phyloP scores from a whole-genome alignment of 495 filamentous ascomycete genomes.

The Achaetomiella virescens region DNA sequence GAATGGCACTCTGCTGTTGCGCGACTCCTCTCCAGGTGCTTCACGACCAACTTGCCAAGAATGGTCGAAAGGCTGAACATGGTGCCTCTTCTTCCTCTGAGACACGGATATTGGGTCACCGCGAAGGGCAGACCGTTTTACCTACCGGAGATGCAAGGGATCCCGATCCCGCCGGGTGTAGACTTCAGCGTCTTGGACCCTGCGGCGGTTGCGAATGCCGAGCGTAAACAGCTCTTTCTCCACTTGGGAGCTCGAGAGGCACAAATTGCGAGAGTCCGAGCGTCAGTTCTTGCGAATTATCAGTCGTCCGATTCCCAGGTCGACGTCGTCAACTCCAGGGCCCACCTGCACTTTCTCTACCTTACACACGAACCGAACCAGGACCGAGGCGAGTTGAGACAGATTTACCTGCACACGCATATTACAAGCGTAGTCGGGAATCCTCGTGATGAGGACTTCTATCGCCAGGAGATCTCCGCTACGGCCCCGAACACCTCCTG shows the following conservation, averaged over 20 bases:
- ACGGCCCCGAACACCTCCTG: not conserved
- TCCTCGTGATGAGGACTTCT: not conserved
- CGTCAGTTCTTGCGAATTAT: conserved; percentile 6
- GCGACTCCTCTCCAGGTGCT: conserved; percentile 1
- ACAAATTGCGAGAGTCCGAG: not conserved
- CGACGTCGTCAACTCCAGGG: conserved; percentile 12
- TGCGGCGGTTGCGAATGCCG: conserved; percentile 7
- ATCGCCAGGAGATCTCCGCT: not conserved
- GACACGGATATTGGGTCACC: conserved; percentile 14
- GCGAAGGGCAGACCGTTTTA: conserved; percentile 9
- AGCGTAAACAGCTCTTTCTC: conserved; percentile 24
- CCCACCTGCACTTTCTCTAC: conserved; percentile 31
- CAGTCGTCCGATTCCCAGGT: not conserved
- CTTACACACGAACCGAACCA: conserved; percentile 15
- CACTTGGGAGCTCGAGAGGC: conserved; percentile 20
- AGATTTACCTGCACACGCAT: not conserved
- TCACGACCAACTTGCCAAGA: not conserved
- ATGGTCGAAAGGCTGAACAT: not conserved
- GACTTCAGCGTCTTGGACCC: conserved; percentile 16
- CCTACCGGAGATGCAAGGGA: conserved; percentile 15
- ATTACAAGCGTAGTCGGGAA: too few relatives aligned
- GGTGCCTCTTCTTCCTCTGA: conserved; percentile 16
- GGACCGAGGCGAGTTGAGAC: not conserved
- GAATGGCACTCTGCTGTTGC: conserved; percentile 23
- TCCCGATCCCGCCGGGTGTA: conserved; percentile 25